These are phyloP conservation scores for Hypoxylon sp. DNA, from an alignment of 2,329 filamentous ascomycete species.

Conservation along the genomic window DNA sequence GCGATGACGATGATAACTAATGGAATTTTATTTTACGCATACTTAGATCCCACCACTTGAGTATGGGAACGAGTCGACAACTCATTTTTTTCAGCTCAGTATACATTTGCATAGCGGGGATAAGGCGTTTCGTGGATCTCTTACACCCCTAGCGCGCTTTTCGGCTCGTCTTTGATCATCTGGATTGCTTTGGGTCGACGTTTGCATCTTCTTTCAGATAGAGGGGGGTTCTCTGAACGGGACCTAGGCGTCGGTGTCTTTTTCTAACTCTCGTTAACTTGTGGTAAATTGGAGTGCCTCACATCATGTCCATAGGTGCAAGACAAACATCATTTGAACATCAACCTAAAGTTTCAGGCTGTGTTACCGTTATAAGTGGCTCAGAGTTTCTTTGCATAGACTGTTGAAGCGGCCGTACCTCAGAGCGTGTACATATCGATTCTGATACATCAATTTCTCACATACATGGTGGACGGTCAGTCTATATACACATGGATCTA, in stretches of 20 bases:
- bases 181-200: slow-evolving; percentile 28
- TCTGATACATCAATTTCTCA: not conserved
- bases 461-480: not conserved
- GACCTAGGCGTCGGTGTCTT: slow-evolving; percentile 9
- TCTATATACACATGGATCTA: not conserved
- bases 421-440: slow-evolving; percentile 13
- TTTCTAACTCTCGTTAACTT: slow-evolving; percentile 10
- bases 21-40: slow-evolving; percentile 34
- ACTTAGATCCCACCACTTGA: slow-evolving; percentile 15
- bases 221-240: slow-evolving; percentile 19
- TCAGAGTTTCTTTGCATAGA: not conserved
- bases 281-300: slow-evolving; percentile 14
- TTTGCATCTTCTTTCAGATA: slow-evolving; percentile 41
- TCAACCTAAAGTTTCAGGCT: not conserved
- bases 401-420: not conserved
- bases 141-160: slow-evolving; percentile 31
- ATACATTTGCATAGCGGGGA: slow-evolving; percentile 56
- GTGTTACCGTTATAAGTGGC: not conserved
- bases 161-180: slow-evolving; percentile 27
- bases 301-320: slow-evolving; percentile 25
- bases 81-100: slow-evolving; percentile 33
- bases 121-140: slow-evolving; percentile 50
- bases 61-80: slow-evolving; percentile 4
- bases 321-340: slow-evolving; percentile 2
- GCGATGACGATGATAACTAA: slow-evolving; percentile 65